Evolutionary conservation across 371 early-diverging fungal genomes (phyloP).

Genomic region (Zopfochytrium polystomum): DNA sequence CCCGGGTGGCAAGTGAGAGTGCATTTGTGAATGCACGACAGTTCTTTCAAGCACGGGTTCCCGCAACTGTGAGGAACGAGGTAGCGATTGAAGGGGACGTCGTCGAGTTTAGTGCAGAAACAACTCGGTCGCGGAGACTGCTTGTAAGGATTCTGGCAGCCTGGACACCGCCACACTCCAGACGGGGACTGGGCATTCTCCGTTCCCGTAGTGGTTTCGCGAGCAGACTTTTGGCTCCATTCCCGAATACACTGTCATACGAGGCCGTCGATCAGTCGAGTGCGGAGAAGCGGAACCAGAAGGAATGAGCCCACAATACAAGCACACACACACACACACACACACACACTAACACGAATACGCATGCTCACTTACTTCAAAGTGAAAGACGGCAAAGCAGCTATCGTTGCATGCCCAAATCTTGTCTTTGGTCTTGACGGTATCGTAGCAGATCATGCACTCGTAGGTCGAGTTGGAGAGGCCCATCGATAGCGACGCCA

Average conservation of each 20-base stretch:
- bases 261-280: slow-evolving; percentile 38
- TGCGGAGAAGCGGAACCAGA: slow-evolving; percentile 17
- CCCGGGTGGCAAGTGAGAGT: slow-evolving; percentile 79
- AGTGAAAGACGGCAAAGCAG: slow-evolving; percentile 91
- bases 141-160: slow-evolving; percentile 74
- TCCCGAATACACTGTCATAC: slow-evolving; percentile 26
- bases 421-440: slow-evolving; percentile 61
- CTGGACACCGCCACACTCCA: slow-evolving; percentile 91
- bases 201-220: slow-evolving; percentile 2
- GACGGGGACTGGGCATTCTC: too few relatives aligned
- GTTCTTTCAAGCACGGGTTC: slow-evolving; percentile 56
- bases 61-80: slow-evolving; percentile 84
- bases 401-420: slow-evolving; percentile 77
- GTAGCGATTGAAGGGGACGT: slow-evolving; percentile 64
- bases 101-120: slow-evolving; percentile 80
- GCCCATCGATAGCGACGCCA: slow-evolving; percentile 58
- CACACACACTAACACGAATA: too few relatives aligned
- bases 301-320: neutral
- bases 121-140: slow-evolving; percentile 71
- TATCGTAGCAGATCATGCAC: slow-evolving; percentile 94
- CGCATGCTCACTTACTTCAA: too few relatives aligned
- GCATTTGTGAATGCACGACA: slow-evolving; percentile 68
- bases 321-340: too few relatives aligned
- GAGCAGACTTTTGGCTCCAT: slow-evolving; percentile 23
- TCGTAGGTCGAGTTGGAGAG: slow-evolving; percentile 72